phyloP scores from a whole-genome alignment of 805 yeast species.

The Diddensiella transvaalensis region DNA sequence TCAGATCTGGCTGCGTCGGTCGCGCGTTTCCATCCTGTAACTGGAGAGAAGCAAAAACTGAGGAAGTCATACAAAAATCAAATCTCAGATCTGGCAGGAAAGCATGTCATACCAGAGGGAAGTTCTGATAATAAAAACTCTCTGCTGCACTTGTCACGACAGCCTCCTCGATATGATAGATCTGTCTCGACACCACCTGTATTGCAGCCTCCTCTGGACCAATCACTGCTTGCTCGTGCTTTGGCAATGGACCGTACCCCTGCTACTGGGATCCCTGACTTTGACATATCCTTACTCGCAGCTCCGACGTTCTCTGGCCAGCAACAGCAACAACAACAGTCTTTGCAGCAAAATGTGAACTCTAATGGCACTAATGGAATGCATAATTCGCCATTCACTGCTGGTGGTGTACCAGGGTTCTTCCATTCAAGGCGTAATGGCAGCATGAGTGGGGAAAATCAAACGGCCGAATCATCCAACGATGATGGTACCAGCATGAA shows the following conservation, averaged over 20 bases:
- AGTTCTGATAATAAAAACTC: constrained; percentile 10
- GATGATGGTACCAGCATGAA: constrained; percentile 16
- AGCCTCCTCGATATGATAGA: constrained; percentile 20
- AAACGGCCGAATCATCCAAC: constrained; percentile 21
- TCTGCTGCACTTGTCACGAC: constrained; percentile 26
- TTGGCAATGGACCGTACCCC: constrained; percentile 63
- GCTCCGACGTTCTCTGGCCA: constrained; percentile 1
- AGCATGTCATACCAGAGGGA: constrained; percentile 37
- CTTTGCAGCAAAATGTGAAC: background rate
- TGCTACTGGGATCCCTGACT: constrained; percentile 71
- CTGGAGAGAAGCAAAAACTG: constrained; percentile 86
- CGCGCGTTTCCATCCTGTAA: constrained; percentile 83
- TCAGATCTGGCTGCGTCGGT: constrained; percentile 69
- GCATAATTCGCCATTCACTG: constrained; percentile 1
- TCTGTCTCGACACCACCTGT: constrained; percentile 35
- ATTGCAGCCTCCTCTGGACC: constrained; percentile 48
- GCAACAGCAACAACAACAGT: too few relatives aligned
- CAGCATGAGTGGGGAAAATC: constrained; percentile 7
- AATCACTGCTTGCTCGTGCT: constrained; percentile 45
- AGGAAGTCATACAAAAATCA: constrained; percentile 95
- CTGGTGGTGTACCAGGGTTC: background rate
- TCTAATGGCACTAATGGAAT: background rate
- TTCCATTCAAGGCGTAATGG: background rate
- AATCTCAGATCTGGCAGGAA: constrained; percentile 75
- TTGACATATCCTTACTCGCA: constrained; percentile 64